Conservation (phyloP, 2,329 filamentous ascomycete species). For the Eutypella sp. region DNA sequence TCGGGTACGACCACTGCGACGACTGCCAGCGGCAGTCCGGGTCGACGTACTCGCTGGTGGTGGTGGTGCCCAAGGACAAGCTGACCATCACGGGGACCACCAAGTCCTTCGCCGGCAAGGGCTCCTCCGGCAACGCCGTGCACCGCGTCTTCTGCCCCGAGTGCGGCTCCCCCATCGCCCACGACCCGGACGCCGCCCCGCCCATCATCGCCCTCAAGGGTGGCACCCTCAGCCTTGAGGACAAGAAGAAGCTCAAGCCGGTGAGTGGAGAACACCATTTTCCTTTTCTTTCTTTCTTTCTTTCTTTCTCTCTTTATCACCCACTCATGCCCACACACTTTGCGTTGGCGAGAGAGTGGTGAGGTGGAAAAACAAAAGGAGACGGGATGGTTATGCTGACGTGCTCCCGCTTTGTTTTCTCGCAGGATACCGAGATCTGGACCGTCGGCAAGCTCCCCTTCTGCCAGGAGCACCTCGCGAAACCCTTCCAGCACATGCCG, state of each 20-base stretch:
- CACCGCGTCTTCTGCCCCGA: slow-evolving; percentile 66
- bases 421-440: slow-evolving; percentile 64
- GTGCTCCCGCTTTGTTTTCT: background rate
- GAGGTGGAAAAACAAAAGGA: too few relatives aligned
- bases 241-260: slow-evolving; percentile 65
- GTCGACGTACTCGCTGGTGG: slow-evolving; percentile 65
- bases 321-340: too few relatives aligned
- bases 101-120: slow-evolving; percentile 59
- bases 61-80: slow-evolving; percentile 62
- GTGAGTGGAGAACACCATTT: slow-evolving; percentile 30
- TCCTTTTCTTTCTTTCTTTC: background rate
- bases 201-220: slow-evolving; percentile 66
- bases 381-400: slow-evolving; percentile 3
- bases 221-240: slow-evolving; percentile 56
- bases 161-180: slow-evolving; percentile 65
- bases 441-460: slow-evolving; percentile 64
- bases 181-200: slow-evolving; percentile 66
- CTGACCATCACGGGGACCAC: slow-evolving; percentile 57
- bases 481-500: slow-evolving; percentile 61
- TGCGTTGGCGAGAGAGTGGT: too few relatives aligned
- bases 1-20: slow-evolving; percentile 67
- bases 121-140: slow-evolving; percentile 56
- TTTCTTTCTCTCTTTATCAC: too few relatives aligned
- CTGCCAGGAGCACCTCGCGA: slow-evolving; percentile 59
- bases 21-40: slow-evolving; percentile 68